Percentiles rank a stretch among this genome's conserved stretches.
Evolutionary conservation across 139 green algal species (phyloP).

Genomic region (Picochlorum sp.): DNA sequence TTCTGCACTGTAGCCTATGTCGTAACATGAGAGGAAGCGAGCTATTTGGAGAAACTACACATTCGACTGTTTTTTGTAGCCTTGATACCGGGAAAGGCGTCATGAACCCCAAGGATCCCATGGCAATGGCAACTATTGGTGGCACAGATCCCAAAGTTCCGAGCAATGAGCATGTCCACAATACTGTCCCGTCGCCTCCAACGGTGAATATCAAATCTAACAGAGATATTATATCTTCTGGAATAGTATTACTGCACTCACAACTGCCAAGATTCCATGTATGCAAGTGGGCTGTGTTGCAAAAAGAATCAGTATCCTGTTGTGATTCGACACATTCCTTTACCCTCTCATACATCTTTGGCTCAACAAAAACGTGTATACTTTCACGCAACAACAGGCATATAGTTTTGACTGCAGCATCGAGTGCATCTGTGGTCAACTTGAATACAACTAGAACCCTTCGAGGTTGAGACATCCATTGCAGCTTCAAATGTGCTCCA

Average conservation of each 20-base stretch:
- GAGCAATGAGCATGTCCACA: slow-evolving; percentile 81
- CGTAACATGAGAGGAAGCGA: slow-evolving; percentile 74
- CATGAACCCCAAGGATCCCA: slow-evolving; percentile 88
- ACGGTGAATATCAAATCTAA: slow-evolving; percentile 79
- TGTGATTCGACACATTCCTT: neutral
- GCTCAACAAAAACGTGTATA: slow-evolving; percentile 43
- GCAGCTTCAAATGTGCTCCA: slow-evolving; percentile 42
- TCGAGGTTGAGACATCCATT: slow-evolving; percentile 41
- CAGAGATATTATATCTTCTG: slow-evolving; percentile 33
- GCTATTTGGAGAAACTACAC: slow-evolving; percentile 25
- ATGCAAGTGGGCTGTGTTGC: neutral
- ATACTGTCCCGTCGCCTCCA: slow-evolving; percentile 83
- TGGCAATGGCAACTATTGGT: slow-evolving; percentile 75
- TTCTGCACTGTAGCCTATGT: slow-evolving; percentile 65
- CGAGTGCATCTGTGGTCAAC: slow-evolving; percentile 22
- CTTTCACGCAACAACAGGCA: slow-evolving; percentile 32
- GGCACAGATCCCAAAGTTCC: slow-evolving; percentile 56
- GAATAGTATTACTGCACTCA: slow-evolving; percentile 17
- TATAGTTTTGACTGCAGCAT: slow-evolving; percentile 21
- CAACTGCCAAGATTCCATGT: neutral
- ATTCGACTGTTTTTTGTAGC: slow-evolving; percentile 36
- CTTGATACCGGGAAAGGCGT: slow-evolving; percentile 57
- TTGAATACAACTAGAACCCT: slow-evolving; percentile 46
- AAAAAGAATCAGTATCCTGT: neutral
- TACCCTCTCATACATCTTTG: slow-evolving; percentile 23